These are phyloP conservation scores for Botrytis aclada DNA, from an alignment of 2,329 filamentous ascomycete species.

Conservation along the genomic window DNA sequence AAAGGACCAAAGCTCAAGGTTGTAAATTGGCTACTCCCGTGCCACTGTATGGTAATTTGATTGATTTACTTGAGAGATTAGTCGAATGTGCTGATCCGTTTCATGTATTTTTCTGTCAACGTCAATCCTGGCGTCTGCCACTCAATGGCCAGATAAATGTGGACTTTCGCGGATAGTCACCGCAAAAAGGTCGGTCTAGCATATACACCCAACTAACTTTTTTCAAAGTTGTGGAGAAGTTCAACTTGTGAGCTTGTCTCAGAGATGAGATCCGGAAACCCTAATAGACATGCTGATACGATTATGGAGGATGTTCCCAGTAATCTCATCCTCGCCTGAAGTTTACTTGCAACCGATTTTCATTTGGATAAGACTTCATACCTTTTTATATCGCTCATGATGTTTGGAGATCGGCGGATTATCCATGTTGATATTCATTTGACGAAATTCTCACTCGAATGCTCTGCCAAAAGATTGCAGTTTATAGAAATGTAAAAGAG, in stretches of 20 bases:
- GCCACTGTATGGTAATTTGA: slow-evolving; percentile 1
- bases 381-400: background rate
- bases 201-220: background rate
- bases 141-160: slow-evolving; percentile 3
- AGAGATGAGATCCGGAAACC: slow-evolving; percentile 7
- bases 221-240: background rate
- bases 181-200: slow-evolving; percentile 2
- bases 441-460: background rate
- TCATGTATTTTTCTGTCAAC: slow-evolving; percentile 9
- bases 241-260: slow-evolving; percentile 1
- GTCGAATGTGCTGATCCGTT: slow-evolving; percentile 14
- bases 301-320: background rate
- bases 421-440: slow-evolving; percentile 20
- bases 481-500: background rate
- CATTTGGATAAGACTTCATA: background rate
- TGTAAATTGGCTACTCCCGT: background rate
- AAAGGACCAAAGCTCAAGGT: background rate
- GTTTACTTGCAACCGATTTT: background rate
- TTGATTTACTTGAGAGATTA: slow-evolving; percentile 11
- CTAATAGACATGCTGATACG: background rate
- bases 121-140: slow-evolving; percentile 4
- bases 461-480: slow-evolving; percentile 11
- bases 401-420: background rate
- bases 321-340: background rate
- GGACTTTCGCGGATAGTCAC: slow-evolving; percentile 11